Base-by-base conservation (phyloP, 306 rosid genomes). In the Coriaria nepalensis region DNA sequence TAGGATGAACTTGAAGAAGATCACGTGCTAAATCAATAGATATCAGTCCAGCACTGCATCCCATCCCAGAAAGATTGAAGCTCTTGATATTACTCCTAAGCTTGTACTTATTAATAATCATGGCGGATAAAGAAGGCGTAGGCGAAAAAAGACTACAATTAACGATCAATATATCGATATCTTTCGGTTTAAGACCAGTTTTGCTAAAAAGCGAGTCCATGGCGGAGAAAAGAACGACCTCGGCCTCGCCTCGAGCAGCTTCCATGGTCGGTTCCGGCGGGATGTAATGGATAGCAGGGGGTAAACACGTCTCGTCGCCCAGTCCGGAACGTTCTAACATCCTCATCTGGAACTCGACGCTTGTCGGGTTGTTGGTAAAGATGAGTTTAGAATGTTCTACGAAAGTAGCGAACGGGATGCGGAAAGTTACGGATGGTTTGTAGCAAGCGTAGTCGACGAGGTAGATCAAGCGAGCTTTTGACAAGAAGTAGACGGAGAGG, bases 251-350 rank as follows among this genome's bases (percentile, higher is more conserved):
- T 50, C 98, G 61, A 0, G 98, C 64, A 0, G 85, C 70, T 12
- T 81, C 94, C 98, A 90, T 90, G 55, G 95, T 84, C 0, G 98
- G 98, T 0, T 73, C 75, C 0, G 96, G 96, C 2, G 96, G 96
- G 41, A 88, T 83, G 13, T 88, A 83, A 33, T 88, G 96, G 15
- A 88, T 88, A 0, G 93, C 68, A 0, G 86, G 95, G 0, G 96
- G 96, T 36, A 83, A 57, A n/a, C 95, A 76, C 0, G 96, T 83
- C 47, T 88, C 95, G 38, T 88, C 96, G 0, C 96, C 96, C 0
- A 88, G 75, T 0, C 96, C 96, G 2, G 96, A 88, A 1, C 96
- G 83, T 55, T 88, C 96, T 0, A 88, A 93, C 11, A 88, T 83
- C 39, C 86, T 54, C 95, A 88, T 83, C 42, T 88, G 96, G 15